These are phyloP conservation scores for Francoa sonchifolia DNA, from an alignment of 441 rosid species.

Conservation along the genomic window DNA sequence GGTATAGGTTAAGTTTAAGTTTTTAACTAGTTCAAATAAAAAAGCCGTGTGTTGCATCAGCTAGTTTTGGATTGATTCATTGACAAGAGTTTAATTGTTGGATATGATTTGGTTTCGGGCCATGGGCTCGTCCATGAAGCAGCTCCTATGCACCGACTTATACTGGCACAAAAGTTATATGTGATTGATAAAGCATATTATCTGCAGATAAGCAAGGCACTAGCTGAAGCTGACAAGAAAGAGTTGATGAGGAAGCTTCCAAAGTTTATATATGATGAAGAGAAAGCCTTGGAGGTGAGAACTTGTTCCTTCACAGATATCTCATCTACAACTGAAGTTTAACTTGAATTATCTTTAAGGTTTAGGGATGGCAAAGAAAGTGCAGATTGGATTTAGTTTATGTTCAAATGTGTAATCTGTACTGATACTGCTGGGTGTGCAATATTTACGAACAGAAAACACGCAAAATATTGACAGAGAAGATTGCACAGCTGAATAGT, in stretches of 20 bases:
- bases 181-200: neutral
- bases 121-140: neutral
- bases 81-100: neutral
- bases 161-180: neutral
- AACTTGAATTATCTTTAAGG: neutral
- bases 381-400: neutral
- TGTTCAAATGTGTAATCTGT: too few relatives aligned
- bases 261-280: constrained; percentile 17
- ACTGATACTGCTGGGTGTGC: constrained; percentile 1
- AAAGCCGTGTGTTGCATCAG: neutral
- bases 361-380: neutral
- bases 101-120: neutral
- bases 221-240: constrained; percentile 14
- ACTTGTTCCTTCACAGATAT: neutral
- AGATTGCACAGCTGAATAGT: constrained; percentile 34
- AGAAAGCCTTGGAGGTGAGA: constrained; percentile 15
- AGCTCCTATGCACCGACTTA: neutral
- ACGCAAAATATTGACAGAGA: constrained; percentile 25
- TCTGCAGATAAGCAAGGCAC: constrained; percentile 23
- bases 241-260: constrained; percentile 16
- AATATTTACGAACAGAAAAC: constrained; percentile 21
- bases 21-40: too few relatives aligned
- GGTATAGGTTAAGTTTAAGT: too few relatives aligned
- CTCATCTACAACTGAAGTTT: neutral
- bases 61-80: neutral